Evolutionary conservation across 1,139 yeast genomes (phyloP).

Genomic region (Zygotorulaspora mrakii): DNA sequence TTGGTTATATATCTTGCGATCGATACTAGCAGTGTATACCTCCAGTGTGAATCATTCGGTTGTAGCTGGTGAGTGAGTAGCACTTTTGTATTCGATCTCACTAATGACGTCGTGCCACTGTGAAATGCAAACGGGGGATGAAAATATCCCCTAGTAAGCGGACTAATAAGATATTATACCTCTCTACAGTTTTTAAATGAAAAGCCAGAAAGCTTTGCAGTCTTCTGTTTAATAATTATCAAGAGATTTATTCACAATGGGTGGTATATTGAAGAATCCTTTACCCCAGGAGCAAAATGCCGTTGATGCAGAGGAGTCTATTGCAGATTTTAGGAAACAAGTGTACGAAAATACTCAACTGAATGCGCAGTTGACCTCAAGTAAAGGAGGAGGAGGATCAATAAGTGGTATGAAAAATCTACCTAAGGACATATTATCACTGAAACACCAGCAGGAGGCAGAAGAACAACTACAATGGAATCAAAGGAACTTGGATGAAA

Average conservation of each 20-base stretch:
- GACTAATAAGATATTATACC: no score
- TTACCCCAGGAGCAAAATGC: conserved; percentile 26
- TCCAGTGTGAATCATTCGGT: no score
- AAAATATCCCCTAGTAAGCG: no score
- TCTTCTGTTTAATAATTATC: neutral
- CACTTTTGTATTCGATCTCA: no score
- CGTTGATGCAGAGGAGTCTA: conserved; percentile 37
- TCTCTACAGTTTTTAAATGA: no score
- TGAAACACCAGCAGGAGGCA: conserved; percentile 28
- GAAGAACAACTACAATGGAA: conserved; percentile 63
- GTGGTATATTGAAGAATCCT: conserved; percentile 42
- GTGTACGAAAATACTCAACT: conserved; percentile 48
- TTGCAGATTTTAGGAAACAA: conserved; percentile 45
- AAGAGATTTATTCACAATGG: conserved; percentile 28
- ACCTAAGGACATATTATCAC: conserved; percentile 32
- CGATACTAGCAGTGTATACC: no score
- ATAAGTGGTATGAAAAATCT: conserved; percentile 18
- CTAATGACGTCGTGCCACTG: no score
- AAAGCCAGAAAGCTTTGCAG: no score
- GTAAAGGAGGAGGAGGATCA: conserved; percentile 10
- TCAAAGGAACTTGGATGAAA: conserved; percentile 57
- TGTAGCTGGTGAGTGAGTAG: no score
- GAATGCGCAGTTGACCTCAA: conserved; percentile 40
- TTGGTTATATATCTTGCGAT: no score
- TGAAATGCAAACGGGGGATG: no score